These are phyloP conservation scores for Fusarium vanettenii DNA, from an alignment of 2,329 filamentous ascomycete species.

Conservation along the genomic window DNA sequence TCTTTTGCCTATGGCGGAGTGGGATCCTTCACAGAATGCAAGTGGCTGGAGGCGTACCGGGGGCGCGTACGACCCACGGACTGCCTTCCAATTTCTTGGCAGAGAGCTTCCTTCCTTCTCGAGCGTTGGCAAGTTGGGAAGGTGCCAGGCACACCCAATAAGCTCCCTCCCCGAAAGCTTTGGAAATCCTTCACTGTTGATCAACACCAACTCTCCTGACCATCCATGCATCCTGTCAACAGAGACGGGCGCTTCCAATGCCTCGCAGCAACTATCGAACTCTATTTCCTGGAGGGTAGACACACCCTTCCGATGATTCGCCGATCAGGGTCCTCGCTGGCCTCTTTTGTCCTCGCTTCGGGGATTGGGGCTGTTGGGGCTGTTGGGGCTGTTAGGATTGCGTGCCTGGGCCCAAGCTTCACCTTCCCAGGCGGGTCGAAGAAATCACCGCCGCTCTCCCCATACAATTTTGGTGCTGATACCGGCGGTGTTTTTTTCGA, in stretches of 20 bases:
- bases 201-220: not conserved
- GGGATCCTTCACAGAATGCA: not conserved
- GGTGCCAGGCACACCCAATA: not conserved
- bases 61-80: constrained; percentile 24
- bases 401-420: constrained; percentile 4
- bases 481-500: too few relatives aligned
- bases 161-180: not conserved
- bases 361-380: not conserved
- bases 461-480: too few relatives aligned
- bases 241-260: not conserved
- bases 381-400: not conserved
- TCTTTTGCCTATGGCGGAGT: too few relatives aligned
- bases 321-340: not conserved
- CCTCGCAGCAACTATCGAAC: not conserved
- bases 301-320: not conserved
- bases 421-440: too few relatives aligned
- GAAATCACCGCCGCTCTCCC: too few relatives aligned
- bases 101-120: not conserved
- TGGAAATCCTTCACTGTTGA: not conserved
- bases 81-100: constrained; percentile 6
- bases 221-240: not conserved
- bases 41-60: constrained; percentile 17
- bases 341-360: not conserved
- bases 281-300: not conserved
- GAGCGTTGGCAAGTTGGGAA: not conserved